Percentiles rank a stretch among this genome's conserved stretches.
Conservation (phyloP, 2,329 filamentous ascomycete genomes). For the Pestalotiopsis sp. region DNA sequence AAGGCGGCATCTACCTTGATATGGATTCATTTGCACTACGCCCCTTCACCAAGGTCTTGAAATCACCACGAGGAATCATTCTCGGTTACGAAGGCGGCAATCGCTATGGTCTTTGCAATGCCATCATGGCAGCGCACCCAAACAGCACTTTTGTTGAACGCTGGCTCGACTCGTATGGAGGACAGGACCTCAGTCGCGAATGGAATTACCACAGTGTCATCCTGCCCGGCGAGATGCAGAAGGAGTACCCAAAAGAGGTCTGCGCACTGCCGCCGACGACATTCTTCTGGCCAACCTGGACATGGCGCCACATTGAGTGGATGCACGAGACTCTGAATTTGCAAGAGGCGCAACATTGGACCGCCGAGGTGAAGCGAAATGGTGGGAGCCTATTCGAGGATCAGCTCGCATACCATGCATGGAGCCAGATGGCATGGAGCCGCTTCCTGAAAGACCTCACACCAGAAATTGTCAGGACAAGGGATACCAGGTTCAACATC, state of each 20-base stretch:
- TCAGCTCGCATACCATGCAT: conserved; percentile 41
- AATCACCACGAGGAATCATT: conserved; percentile 32
- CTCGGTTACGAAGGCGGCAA: conserved; percentile 40
- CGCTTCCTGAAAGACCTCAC: conserved; percentile 35
- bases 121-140: conserved; percentile 37
- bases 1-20: conserved; percentile 40
- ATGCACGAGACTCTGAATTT: conserved; percentile 37
- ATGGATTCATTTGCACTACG: conserved; percentile 38
- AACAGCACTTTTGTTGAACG: conserved; percentile 36
- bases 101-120: conserved; percentile 40
- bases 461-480: conserved; percentile 31
- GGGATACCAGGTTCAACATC: conserved; percentile 40
- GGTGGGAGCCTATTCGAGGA: conserved; percentile 36
- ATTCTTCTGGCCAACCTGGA: conserved; percentile 46
- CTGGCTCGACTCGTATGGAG: conserved; percentile 36
- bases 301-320: conserved; percentile 38
- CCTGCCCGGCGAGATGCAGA: conserved; percentile 33
- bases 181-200: conserved; percentile 33
- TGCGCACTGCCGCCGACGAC: conserved; percentile 37
- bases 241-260: conserved; percentile 31
- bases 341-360: conserved; percentile 32
- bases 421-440: conserved; percentile 40
- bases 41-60: conserved; percentile 31
- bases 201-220: conserved; percentile 43
- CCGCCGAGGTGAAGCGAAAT: conserved; percentile 31